phyloP scores from a whole-genome alignment of 1,284 basidiomycete genomes.

The Cryptococcus wingfieldii region DNA sequence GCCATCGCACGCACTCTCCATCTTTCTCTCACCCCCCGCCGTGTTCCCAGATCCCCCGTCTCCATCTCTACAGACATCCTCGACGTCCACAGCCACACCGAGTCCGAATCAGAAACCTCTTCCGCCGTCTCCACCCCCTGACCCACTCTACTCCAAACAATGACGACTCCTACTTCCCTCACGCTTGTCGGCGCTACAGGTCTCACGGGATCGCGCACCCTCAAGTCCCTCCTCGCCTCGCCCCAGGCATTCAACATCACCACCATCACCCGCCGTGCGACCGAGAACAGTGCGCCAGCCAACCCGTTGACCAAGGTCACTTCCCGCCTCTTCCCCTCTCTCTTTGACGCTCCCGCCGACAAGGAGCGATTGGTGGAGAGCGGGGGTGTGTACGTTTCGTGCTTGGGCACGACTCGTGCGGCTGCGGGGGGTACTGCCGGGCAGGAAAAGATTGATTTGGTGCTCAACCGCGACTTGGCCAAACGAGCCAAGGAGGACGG shows the following conservation, averaged over 20 bases:
- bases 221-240: conserved; percentile 28
- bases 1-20: conserved; percentile 38
- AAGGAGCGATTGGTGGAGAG: conserved; percentile 10
- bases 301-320: conserved; percentile 19
- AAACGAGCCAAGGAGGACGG: conserved; percentile 40
- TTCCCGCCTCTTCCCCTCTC: conserved; percentile 26
- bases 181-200: conserved; percentile 45
- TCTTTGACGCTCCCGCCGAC: conserved; percentile 16
- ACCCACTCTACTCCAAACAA: not conserved
- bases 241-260: conserved; percentile 32
- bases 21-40: conserved; percentile 27
- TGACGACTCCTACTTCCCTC: conserved; percentile 20
- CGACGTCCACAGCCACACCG: conserved; percentile 4
- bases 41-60: conserved; percentile 31
- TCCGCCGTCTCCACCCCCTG: not conserved
- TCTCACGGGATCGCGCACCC: conserved; percentile 38
- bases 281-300: conserved; percentile 2
- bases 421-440: conserved; percentile 32
- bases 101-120: conserved; percentile 7
- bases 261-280: conserved; percentile 36
- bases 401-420: conserved; percentile 43
- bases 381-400: conserved; percentile 33
- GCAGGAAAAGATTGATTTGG: conserved; percentile 38
- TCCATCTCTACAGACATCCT: conserved; percentile 12
- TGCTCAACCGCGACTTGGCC: conserved; percentile 39